Evolutionary conservation across 495 filamentous ascomycete species (phyloP).

Genomic region (Penicillium arizonense): DNA sequence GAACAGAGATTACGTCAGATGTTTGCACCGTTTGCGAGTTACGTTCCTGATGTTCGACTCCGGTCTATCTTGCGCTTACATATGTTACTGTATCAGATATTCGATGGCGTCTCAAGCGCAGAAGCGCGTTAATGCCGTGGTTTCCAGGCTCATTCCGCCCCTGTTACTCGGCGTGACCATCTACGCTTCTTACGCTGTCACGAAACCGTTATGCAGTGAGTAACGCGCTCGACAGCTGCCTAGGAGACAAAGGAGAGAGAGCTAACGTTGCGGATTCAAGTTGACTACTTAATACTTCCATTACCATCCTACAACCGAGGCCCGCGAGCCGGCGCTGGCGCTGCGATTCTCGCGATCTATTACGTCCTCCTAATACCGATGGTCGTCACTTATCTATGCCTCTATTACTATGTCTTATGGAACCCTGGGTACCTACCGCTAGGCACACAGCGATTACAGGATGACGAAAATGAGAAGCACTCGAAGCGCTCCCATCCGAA

Average conservation of each 20-base stretch:
- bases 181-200: slow-evolving; percentile 63
- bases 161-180: slow-evolving; percentile 56
- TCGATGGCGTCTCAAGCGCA: slow-evolving; percentile 32
- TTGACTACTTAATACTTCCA: slow-evolving; percentile 61
- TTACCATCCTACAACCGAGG: slow-evolving; percentile 36
- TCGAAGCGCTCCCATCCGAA: slow-evolving; percentile 18
- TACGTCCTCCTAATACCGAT: slow-evolving; percentile 66
- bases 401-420: slow-evolving; percentile 59
- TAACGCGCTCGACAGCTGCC: not conserved
- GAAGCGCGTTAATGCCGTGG: slow-evolving; percentile 49
- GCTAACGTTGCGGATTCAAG: slow-evolving; percentile 31
- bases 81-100: slow-evolving; percentile 13
- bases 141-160: slow-evolving; percentile 57
- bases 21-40: slow-evolving; percentile 12
- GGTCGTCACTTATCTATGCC: slow-evolving; percentile 64
- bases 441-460: slow-evolving; percentile 34
- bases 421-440: slow-evolving; percentile 71
- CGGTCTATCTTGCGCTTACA: no score
- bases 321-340: slow-evolving; percentile 55
- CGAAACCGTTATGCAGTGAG: slow-evolving; percentile 58
- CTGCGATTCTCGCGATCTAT: slow-evolving; percentile 68
- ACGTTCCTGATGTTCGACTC: no score
- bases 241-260: not conserved
- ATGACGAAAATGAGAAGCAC: slow-evolving; percentile 13
- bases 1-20: slow-evolving; percentile 12